phyloP scores from a whole-genome alignment of 2,329 filamentous ascomycete genomes.

The Alternaria metachromatica region DNA sequence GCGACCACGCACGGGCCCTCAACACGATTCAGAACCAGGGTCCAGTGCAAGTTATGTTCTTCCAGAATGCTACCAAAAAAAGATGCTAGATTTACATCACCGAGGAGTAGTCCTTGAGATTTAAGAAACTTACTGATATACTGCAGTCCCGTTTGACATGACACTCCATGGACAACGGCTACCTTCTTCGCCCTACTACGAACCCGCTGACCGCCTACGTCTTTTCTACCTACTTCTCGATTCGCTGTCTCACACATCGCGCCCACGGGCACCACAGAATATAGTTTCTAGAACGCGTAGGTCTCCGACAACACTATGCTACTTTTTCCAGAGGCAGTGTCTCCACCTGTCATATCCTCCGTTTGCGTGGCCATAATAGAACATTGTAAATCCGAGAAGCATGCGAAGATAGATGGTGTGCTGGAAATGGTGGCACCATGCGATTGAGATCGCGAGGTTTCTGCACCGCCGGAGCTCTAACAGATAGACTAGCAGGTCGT shows the following conservation, averaged over 20 bases:
- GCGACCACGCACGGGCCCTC: constrained; percentile 4
- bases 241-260: background rate
- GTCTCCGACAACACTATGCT: background rate
- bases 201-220: background rate
- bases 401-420: background rate
- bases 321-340: background rate
- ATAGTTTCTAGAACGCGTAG: background rate
- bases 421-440: background rate
- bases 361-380: background rate
- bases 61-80: background rate
- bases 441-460: background rate
- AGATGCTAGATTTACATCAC: background rate
- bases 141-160: background rate
- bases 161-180: background rate
- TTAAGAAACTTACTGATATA: background rate
- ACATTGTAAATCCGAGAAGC: background rate
- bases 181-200: background rate
- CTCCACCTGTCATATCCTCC: background rate
- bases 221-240: background rate
- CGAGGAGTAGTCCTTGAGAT: background rate
- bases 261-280: background rate
- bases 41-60: background rate
- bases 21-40: background rate
- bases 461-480: background rate
- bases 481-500: background rate